phyloP scores from a whole-genome alignment of 257 asterid species.

The Phtheirospermum japonicum region DNA sequence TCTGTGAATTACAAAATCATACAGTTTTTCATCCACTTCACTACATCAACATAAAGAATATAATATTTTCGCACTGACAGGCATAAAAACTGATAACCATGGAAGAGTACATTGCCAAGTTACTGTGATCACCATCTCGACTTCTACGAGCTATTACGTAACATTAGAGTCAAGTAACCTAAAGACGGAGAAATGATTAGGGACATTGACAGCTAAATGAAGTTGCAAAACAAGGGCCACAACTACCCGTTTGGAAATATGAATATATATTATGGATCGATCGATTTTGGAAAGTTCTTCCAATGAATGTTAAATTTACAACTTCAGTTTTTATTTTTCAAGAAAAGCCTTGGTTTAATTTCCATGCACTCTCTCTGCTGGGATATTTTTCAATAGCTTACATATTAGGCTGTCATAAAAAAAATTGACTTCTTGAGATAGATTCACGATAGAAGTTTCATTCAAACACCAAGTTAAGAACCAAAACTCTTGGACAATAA shows the following conservation, averaged over 20 bases:
- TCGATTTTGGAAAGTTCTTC: background rate
- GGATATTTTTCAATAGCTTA: background rate
- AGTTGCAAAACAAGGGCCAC: background rate
- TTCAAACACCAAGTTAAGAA: conserved; percentile 2
- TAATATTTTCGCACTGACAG: conserved; percentile 1
- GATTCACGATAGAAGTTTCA: conserved; percentile 1
- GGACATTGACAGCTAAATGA: conserved; percentile 12
- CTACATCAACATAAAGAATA: conserved; percentile 6
- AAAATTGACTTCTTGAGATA: background rate
- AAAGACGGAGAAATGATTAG: conserved; percentile 5
- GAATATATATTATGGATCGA: background rate
- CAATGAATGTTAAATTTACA: background rate
- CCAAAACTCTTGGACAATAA: background rate
- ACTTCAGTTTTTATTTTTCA: background rate
- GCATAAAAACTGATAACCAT: conserved; percentile 18
- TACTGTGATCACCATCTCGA: conserved; percentile 16
- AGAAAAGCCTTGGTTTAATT: background rate
- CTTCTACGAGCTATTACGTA: conserved; percentile 1
- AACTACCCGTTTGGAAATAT: background rate
- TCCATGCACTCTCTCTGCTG: background rate
- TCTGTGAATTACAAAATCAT: conserved; percentile 43
- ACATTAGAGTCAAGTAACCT: background rate
- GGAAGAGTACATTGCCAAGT: conserved; percentile 7
- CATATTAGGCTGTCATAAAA: background rate
- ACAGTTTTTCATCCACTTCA: conserved; percentile 19